Evolutionary conservation across 768 basidiomycete genomes (phyloP).

Genomic region (Boletales sp.): DNA sequence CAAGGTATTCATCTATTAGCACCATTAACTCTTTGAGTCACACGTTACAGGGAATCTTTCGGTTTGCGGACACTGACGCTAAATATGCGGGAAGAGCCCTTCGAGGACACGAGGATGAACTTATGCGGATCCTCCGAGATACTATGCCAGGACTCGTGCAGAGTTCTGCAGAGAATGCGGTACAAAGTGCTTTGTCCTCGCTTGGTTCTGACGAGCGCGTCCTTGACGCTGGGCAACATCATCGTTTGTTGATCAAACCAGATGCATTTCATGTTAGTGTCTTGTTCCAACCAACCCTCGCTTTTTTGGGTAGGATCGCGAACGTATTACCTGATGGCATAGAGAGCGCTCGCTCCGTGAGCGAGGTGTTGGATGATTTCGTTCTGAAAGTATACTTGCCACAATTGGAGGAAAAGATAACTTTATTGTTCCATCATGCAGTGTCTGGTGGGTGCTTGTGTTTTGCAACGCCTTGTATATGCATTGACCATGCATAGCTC

Average conservation of each 20-base stretch:
- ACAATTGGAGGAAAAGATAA: constrained; percentile 92
- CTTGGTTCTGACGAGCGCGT: constrained; percentile 72
- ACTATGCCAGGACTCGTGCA: constrained; percentile 94
- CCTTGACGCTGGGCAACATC: constrained; percentile 70
- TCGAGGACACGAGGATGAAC: constrained; percentile 76
- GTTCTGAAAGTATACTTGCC: constrained; percentile 90
- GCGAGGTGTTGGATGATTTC: constrained; percentile 83
- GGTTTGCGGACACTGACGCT: constrained; percentile 85
- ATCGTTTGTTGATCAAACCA: constrained; percentile 80
- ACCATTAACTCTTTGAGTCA: not conserved
- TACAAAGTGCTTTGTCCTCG: constrained; percentile 54
- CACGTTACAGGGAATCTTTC: constrained; percentile 73
- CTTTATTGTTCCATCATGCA: constrained; percentile 79
- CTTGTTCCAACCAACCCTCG: constrained; percentile 90
- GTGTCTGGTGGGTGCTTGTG: constrained; percentile 54
- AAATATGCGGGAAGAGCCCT: constrained; percentile 68
- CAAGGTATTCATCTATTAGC: constrained; percentile 49
- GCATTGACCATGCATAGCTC: constrained; percentile 40
- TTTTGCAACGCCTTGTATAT: not conserved
- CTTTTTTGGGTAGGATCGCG: constrained; percentile 73
- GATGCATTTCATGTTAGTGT: constrained; percentile 94
- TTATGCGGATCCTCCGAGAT: constrained; percentile 78
- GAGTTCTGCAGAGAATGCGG: constrained; percentile 56
- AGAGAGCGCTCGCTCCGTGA: constrained; percentile 63
- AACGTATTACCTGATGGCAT: constrained; percentile 69